Percentiles rank a stretch among this genome's conserved stretches.
phyloP scores from a whole-genome alignment of 2,329 filamentous ascomycete genomes.

The Trichoderma endophyticum region DNA sequence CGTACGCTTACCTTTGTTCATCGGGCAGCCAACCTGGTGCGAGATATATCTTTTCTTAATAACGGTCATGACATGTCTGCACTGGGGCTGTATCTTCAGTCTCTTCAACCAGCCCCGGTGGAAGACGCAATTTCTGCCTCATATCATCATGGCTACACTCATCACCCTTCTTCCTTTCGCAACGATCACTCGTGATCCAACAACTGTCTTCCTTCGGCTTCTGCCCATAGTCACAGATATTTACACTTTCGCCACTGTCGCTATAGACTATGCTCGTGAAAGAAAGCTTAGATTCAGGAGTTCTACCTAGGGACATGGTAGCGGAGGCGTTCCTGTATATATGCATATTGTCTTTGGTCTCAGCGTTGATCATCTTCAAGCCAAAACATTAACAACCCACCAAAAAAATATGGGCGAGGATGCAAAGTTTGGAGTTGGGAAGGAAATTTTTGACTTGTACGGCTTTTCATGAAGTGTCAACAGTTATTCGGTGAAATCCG shows the following conservation, averaged over 20 bases:
- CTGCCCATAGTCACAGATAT: background rate
- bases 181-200: background rate
- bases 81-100: background rate
- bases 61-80: background rate
- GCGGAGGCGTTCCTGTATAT: too few species aligned
- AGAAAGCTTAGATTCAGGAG: too few species aligned
- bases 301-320: too few species aligned
- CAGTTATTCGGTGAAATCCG: too few species aligned
- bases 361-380: too few species aligned
- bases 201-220: background rate
- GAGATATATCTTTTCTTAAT: background rate
- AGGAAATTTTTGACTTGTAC: too few species aligned
- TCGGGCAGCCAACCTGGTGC: background rate
- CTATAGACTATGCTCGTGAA: constrained; percentile 38
- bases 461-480: too few species aligned
- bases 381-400: too few species aligned
- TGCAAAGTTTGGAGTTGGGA: too few species aligned
- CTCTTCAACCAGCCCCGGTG: background rate
- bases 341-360: too few species aligned
- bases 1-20: background rate
- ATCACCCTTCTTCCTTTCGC: background rate
- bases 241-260: background rate
- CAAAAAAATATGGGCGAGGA: too few species aligned
- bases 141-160: background rate
- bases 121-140: background rate